phyloP scores from a whole-genome alignment of 2,329 filamentous ascomycete species.

The Aureobasidium sp. region DNA sequence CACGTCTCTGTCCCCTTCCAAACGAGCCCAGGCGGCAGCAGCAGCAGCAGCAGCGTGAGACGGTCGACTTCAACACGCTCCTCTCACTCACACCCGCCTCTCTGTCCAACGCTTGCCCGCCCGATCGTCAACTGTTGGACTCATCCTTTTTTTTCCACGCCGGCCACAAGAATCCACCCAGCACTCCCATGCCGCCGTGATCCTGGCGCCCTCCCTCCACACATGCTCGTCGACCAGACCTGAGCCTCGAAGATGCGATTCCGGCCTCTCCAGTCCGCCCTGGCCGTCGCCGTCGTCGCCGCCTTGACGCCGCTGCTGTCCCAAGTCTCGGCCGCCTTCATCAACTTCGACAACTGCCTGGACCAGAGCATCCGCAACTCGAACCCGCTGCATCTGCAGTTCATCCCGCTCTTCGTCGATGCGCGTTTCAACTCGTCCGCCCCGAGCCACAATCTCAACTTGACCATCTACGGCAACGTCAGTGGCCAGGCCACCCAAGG shows the following conservation, averaged over 20 bases:
- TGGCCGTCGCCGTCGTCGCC: neutral
- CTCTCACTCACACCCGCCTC: no score
- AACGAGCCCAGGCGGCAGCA: no score
- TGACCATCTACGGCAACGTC: conserved; percentile 88
- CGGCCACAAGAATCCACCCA: neutral
- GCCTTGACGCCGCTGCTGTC: conserved; percentile 22
- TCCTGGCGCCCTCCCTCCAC: neutral
- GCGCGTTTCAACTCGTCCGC: conserved; percentile 62
- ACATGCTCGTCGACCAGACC: conserved; percentile 12
- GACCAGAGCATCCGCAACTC: conserved; percentile 51
- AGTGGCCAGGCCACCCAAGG: conserved; percentile 58
- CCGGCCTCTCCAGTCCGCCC: neutral
- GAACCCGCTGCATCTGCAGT: conserved; percentile 61
- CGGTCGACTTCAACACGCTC: no score
- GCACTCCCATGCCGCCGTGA: conserved; percentile 12
- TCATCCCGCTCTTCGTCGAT: conserved; percentile 66
- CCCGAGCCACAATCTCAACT: conserved; percentile 57
- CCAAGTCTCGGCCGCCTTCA: conserved; percentile 50
- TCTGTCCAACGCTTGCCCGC: conserved; percentile 2
- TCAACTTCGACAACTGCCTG: conserved; percentile 83
- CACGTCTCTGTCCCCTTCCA: no score
- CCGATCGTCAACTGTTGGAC: neutral
- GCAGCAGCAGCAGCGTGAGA: no score
- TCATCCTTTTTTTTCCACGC: conserved; percentile 1
- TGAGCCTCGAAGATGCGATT: conserved; percentile 4